Base-by-base conservation (phyloP, 495 filamentous ascomycete species). In the Astrothelium subdiscretum region DNA sequence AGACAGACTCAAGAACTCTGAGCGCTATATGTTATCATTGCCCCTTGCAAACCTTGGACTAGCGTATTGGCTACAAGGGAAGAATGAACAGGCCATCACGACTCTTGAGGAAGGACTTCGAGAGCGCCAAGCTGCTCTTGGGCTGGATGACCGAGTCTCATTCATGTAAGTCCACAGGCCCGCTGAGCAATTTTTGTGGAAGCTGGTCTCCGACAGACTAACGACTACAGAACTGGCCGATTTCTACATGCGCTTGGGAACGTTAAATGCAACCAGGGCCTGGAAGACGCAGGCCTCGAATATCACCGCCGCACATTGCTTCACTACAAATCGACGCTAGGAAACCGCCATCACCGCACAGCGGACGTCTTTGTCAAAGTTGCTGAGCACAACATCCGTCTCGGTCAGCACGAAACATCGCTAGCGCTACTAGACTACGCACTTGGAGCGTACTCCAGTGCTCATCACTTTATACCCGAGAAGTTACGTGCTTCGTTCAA, bases 1-100 rank as follows among this genome's bases (percentile, higher is more conserved):
- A 22, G 29, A 62, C 29, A 29, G n/a, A 13, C 48, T 69, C 2
- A 24, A 66, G 10, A 48, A 52, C 22, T 62, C 44, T 31, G 57
- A 29, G 29, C 43, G 13, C 20, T 15, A 10, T n/a, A 48, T 48
- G 43, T 5, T 48, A 5, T 48, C 43, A 22, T 1, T 48, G 43
- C 43, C 43, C 5, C 13, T 48, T 48, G 43, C 20, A 48, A 48
- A 48, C 20, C 43, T 48, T 48, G 43, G 43, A 12, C 20, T 48
- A 18, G 43, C 43, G n/a, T 48, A 18, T 48, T 48, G 43, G 43
- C 2, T 48, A 18, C 12, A 48, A 18, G n/a, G 43, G 5, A 48
- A 48, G 20, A 5, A 48, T 2, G 13, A 22, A 12, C 11, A 48
- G 43, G 43, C 43, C 43, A 10, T 48, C 5, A 22, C 12, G 20